These are phyloP conservation scores for Ogataea haglerorum DNA, from an alignment of 805 yeast species.

Conservation along the genomic window DNA sequence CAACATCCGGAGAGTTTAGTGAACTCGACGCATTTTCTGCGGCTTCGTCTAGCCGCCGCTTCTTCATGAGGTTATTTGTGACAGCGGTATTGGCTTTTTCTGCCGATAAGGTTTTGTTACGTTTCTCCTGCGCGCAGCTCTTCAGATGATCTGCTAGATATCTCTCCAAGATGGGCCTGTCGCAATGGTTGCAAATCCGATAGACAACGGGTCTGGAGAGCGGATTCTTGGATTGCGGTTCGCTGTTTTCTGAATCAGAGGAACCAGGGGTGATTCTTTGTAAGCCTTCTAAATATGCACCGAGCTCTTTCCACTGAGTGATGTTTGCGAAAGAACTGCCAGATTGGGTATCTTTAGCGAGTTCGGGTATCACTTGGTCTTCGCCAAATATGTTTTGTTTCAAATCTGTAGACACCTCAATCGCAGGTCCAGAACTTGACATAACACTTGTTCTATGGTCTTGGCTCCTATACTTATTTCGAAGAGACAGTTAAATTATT, in stretches of 20 bases:
- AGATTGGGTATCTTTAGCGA: constrained; percentile 5
- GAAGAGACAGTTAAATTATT: neutral
- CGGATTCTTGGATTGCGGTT: constrained; percentile 30
- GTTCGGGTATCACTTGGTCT: constrained; percentile 9
- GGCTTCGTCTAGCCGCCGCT: constrained; percentile 24
- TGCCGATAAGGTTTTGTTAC: constrained; percentile 14
- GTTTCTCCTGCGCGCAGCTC: constrained; percentile 36
- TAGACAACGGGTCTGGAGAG: constrained; percentile 39
- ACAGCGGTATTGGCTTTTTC: constrained; percentile 7
- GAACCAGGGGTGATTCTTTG: constrained; percentile 17
- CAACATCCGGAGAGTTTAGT: constrained; percentile 19
- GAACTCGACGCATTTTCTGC: constrained; percentile 29
- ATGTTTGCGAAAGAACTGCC: constrained; percentile 19
- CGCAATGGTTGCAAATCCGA: constrained; percentile 46
- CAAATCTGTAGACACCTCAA: constrained; percentile 9
- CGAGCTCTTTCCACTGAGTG: constrained; percentile 36
- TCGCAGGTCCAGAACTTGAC: constrained; percentile 9
- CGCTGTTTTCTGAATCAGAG: constrained; percentile 8
- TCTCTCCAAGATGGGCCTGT: constrained; percentile 40
- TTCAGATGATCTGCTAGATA: constrained; percentile 38
- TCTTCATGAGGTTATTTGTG: constrained; percentile 23
- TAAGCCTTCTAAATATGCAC: constrained; percentile 32
- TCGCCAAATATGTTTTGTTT: constrained; percentile 11
- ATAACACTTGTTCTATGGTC: constrained; percentile 6
- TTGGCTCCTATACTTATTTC: constrained; percentile 2